Conservation (phyloP, 495 filamentous ascomycete genomes). For the Pseudomonodictys pantanalensis region DNA sequence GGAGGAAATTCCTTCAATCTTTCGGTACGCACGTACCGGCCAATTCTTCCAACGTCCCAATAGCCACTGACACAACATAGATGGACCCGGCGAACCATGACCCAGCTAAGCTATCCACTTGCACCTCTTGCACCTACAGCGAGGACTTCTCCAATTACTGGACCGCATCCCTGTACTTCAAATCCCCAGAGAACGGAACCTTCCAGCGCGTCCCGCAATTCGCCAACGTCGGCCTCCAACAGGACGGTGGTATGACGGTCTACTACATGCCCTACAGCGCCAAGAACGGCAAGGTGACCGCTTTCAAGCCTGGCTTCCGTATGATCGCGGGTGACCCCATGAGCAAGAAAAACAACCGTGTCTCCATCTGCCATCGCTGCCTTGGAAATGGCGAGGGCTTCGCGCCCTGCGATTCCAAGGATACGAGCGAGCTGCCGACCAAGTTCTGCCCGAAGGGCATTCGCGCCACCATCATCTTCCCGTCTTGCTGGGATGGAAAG, state of each 20-base stretch:
- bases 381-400: conserved; percentile 37
- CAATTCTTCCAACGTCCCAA: background rate
- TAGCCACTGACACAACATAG: conserved; percentile 14
- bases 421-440: conserved; percentile 26
- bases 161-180: conserved; percentile 54
- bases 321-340: conserved; percentile 53
- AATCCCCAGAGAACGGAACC: conserved; percentile 46
- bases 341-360: conserved; percentile 49
- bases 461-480: conserved; percentile 30
- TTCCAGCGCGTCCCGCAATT: conserved; percentile 52
- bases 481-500: conserved; percentile 31
- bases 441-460: conserved; percentile 49
- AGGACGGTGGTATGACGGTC: conserved; percentile 49
- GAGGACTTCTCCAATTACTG: conserved; percentile 48
- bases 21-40: conserved; percentile 10
- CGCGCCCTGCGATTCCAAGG: conserved; percentile 23
- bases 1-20: conserved; percentile 32
- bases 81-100: conserved; percentile 26
- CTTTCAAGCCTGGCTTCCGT: conserved; percentile 49
- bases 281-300: conserved; percentile 45
- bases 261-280: conserved; percentile 54
- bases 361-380: conserved; percentile 43
- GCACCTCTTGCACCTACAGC: conserved; percentile 29
- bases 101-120: conserved; percentile 16
- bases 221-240: conserved; percentile 49